Evolutionary conservation across 2,329 filamentous ascomycete species (phyloP).

Genomic region (Nakataea oryzae): DNA sequence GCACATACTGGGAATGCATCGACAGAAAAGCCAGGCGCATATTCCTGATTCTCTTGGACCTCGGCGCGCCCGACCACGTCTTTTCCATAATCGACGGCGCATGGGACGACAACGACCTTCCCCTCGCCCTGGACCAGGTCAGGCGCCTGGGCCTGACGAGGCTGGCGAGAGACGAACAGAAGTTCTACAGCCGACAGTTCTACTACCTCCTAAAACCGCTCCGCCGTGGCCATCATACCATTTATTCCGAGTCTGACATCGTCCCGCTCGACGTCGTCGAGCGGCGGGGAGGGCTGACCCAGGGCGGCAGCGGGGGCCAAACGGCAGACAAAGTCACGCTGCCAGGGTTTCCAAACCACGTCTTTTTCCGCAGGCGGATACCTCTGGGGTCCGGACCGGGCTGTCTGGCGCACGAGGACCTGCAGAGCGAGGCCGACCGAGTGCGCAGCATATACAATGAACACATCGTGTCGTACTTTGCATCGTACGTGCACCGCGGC

Average conservation of each 20-base stretch:
- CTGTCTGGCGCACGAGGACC: slow-evolving; percentile 38
- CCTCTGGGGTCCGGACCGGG: slow-evolving; percentile 35
- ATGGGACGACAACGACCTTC: slow-evolving; percentile 68
- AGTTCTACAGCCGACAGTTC: slow-evolving; percentile 62
- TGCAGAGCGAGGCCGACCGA: slow-evolving; percentile 49
- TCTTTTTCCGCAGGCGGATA: slow-evolving; percentile 49
- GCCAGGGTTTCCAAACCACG: slow-evolving; percentile 45
- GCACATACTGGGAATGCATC: slow-evolving; percentile 74
- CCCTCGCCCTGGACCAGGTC: slow-evolving; percentile 55
- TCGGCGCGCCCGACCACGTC: slow-evolving; percentile 62
- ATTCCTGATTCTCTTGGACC: slow-evolving; percentile 61
- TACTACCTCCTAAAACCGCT: slow-evolving; percentile 58
- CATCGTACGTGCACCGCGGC: slow-evolving; percentile 56
- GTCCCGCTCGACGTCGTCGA: slow-evolving; percentile 60
- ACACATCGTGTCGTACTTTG: slow-evolving; percentile 62
- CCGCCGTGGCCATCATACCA: slow-evolving; percentile 46
- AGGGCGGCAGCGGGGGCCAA: slow-evolving; percentile 17
- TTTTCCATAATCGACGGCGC: slow-evolving; percentile 66
- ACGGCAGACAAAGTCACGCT: slow-evolving; percentile 50
- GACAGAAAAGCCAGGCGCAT: slow-evolving; percentile 56
- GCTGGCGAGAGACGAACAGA: slow-evolving; percentile 35
- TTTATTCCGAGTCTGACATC: slow-evolving; percentile 57
- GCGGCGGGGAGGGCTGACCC: slow-evolving; percentile 32
- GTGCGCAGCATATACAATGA: slow-evolving; percentile 51
- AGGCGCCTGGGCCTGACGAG: slow-evolving; percentile 17